Conservation (phyloP, 2,329 filamentous ascomycete genomes). For the Chrysoporthe austroafricana region DNA sequence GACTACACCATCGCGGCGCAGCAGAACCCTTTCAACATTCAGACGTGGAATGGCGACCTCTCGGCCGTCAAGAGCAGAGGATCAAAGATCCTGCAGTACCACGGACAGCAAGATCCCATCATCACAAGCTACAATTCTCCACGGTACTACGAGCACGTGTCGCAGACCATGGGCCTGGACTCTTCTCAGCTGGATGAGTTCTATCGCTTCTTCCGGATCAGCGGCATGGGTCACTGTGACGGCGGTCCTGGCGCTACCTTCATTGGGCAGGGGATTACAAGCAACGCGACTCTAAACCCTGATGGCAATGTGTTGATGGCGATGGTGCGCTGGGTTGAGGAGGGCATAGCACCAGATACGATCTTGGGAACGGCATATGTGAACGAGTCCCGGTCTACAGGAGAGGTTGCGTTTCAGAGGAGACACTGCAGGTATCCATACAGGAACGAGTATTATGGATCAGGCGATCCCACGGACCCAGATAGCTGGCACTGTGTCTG, state of each 20-base stretch:
- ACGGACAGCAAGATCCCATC: conserved; percentile 48
- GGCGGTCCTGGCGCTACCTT: conserved; percentile 47
- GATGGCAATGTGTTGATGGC: conserved; percentile 49
- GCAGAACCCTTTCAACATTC: conserved; percentile 33
- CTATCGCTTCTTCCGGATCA: conserved; percentile 56
- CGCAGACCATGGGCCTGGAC: conserved; percentile 44
- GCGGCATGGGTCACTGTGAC: conserved; percentile 55
- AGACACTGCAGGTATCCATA: conserved; percentile 42
- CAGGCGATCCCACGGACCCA: conserved; percentile 34
- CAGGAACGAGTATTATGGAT: conserved; percentile 38
- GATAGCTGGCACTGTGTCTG: conserved; percentile 38
- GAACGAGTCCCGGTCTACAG: conserved; percentile 31
- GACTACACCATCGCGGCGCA: conserved; percentile 38
- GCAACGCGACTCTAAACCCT: conserved; percentile 38
- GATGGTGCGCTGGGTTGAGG: conserved; percentile 52
- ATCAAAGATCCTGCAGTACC: conserved; percentile 49
- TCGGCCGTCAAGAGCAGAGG: conserved; percentile 11
- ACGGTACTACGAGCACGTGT: conserved; percentile 53
- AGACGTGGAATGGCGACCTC: conserved; percentile 35
- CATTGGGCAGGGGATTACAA: conserved; percentile 35
- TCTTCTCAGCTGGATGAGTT: conserved; percentile 44
- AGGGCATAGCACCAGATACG: conserved; percentile 45
- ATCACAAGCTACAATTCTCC: conserved; percentile 50
- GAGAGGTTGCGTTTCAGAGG: conserved; percentile 37
- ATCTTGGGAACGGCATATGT: conserved; percentile 42